Evolutionary conservation across 2,329 filamentous ascomycete genomes (phyloP).

Genomic region (Fusarium torreyae): DNA sequence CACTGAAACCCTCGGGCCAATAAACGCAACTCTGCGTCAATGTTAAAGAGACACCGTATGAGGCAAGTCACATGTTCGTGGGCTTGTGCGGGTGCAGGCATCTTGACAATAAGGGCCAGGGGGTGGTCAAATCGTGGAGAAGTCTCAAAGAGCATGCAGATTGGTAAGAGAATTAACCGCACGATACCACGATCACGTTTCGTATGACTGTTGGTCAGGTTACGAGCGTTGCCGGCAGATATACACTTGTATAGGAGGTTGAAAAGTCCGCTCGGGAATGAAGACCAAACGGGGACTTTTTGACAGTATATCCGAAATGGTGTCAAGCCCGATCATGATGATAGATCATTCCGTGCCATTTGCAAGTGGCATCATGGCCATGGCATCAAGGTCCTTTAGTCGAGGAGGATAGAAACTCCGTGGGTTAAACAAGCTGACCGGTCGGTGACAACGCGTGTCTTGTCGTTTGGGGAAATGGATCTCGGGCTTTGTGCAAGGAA

Average conservation of each 20-base stretch:
- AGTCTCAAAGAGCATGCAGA: conserved; percentile 42
- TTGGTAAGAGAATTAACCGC: conserved; percentile 25
- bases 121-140: conserved; percentile 46
- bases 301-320: conserved; percentile 20
- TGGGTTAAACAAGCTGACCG: conserved; percentile 23
- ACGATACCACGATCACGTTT: conserved; percentile 39
- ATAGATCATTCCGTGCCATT: conserved; percentile 3
- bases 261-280: background rate
- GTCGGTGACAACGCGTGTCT: conserved; percentile 2
- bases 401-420: conserved; percentile 14
- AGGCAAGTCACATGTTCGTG: conserved; percentile 45
- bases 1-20: conserved; percentile 14
- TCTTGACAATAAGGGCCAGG: conserved; percentile 30
- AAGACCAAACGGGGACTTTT: conserved; percentile 1
- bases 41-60: conserved; percentile 25
- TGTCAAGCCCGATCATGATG: conserved; percentile 12
- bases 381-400: conserved; percentile 14
- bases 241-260: conserved; percentile 3
- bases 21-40: conserved; percentile 27
- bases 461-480: conserved; percentile 33
- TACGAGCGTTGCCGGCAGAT: background rate
- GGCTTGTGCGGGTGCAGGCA: conserved; percentile 48
- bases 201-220: conserved; percentile 1
- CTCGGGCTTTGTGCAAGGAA: conserved; percentile 32
- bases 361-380: conserved; percentile 26